Percentiles rank a stretch among this genome's conserved stretches.
Evolutionary conservation across 163 green algal species (phyloP).

Genomic region (Scenedesmus sp.): DNA sequence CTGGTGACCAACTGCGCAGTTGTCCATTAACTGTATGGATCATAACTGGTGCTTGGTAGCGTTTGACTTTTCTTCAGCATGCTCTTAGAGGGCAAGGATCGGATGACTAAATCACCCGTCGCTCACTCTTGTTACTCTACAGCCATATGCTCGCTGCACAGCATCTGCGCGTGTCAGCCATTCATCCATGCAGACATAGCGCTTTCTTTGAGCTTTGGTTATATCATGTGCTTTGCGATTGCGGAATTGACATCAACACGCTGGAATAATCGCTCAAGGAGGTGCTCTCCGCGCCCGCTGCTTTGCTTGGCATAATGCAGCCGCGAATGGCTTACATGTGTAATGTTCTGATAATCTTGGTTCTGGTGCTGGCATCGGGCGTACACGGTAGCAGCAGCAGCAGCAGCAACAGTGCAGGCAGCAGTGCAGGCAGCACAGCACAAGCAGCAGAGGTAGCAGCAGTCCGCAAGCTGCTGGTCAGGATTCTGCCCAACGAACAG

Average conservation of each 20-base stretch:
- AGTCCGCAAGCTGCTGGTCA: slow-evolving; percentile 5
- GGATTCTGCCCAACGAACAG: neutral
- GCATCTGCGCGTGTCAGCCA: neutral
- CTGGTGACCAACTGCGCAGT: no score
- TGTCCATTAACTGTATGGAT: no score
- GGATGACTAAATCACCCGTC: neutral
- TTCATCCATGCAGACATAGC: neutral
- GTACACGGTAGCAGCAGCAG: neutral
- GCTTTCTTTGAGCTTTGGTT: neutral
- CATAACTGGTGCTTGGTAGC: no score
- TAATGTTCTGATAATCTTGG: neutral
- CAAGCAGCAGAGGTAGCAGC: neutral
- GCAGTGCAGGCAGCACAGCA: neutral
- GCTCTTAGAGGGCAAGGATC: no score
- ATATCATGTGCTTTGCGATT: neutral
- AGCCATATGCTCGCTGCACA: neutral
- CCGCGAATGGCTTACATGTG: neutral
- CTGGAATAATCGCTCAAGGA: neutral
- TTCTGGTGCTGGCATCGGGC: neutral
- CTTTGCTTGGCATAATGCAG: neutral
- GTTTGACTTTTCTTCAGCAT: no score
- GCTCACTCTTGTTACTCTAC: neutral
- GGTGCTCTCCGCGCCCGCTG: neutral
- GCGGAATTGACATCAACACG: neutral
- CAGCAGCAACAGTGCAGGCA: neutral